A percentile compares a stretch with the other conserved stretches of the same genome.
phyloP scores from a whole-genome alignment of 768 basidiomycete species.

The Antrodiella citrinella region DNA sequence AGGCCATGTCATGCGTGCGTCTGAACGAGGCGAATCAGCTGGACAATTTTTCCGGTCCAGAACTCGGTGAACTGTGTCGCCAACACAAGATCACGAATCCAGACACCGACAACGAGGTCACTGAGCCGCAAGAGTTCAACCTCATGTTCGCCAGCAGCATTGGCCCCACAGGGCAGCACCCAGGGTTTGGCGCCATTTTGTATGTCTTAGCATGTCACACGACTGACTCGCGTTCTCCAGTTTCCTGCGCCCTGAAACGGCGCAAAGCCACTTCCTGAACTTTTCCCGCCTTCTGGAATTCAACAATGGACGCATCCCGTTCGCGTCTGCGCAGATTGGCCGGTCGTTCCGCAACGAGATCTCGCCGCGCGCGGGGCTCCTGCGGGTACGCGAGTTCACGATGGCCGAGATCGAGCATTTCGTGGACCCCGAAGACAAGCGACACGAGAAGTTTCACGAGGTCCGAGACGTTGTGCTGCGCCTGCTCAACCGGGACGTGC shows the following conservation, averaged over 20 bases:
- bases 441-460: constrained; percentile 76
- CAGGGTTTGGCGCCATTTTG: constrained; percentile 52
- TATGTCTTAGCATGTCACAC: not conserved
- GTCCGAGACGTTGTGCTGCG: constrained; percentile 66
- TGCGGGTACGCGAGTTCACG: constrained; percentile 97
- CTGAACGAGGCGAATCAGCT: too few species aligned
- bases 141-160: constrained; percentile 98
- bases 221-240: constrained; percentile 28
- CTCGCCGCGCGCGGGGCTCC: constrained; percentile 89
- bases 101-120: constrained; percentile 86
- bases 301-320: constrained; percentile 94
- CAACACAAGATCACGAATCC: constrained; percentile 81
- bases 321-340: constrained; percentile 96
- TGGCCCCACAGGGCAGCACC: constrained; percentile 94
- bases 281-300: constrained; percentile 95
- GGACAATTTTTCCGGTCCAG: constrained; percentile 88
- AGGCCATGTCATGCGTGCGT: constrained; percentile 3
- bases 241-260: constrained; percentile 95
- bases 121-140: constrained; percentile 94
- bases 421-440: constrained; percentile 92
- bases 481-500: constrained; percentile 79
- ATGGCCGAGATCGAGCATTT: constrained; percentile 99
- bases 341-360: constrained; percentile 97
- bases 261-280: constrained; percentile 98
- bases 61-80: constrained; percentile 81